Conservation (phyloP, 2,329 filamentous ascomycete species). For the Coniochaeta hoffmannii region DNA sequence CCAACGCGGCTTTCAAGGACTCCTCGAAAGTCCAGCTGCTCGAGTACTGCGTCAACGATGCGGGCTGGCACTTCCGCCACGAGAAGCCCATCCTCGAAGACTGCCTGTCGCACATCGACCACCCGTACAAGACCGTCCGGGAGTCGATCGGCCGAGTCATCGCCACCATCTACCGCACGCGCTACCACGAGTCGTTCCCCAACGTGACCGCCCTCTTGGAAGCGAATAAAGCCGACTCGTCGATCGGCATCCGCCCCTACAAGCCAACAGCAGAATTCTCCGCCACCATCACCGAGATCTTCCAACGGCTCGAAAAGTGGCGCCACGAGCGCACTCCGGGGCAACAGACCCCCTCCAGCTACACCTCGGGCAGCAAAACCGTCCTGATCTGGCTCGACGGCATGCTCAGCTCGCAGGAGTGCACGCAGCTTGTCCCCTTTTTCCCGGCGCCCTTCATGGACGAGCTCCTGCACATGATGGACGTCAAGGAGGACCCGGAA, state of each 20-base stretch:
- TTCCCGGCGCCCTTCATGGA: slow-evolving; percentile 87
- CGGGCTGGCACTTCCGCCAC: slow-evolving; percentile 92
- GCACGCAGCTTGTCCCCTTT: slow-evolving; percentile 82
- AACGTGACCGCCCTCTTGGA: slow-evolving; percentile 69
- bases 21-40: slow-evolving; percentile 91
- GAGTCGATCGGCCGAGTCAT: slow-evolving; percentile 90
- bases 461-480: slow-evolving; percentile 98
- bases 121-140: slow-evolving; percentile 95
- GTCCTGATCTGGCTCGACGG: slow-evolving; percentile 92
- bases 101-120: slow-evolving; percentile 86
- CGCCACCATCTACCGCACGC: slow-evolving; percentile 78
- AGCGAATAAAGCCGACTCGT: slow-evolving; percentile 70
- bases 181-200: slow-evolving; percentile 90
- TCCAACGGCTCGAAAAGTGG: slow-evolving; percentile 78
- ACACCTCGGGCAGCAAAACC: slow-evolving; percentile 94
- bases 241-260: slow-evolving; percentile 80
- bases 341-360: slow-evolving; percentile 87
- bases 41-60: slow-evolving; percentile 78
- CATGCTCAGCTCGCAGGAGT: slow-evolving; percentile 85
- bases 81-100: slow-evolving; percentile 83
- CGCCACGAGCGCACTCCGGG: slow-evolving; percentile 75
- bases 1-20: slow-evolving; percentile 97
- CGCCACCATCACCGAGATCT: slow-evolving; percentile 65
- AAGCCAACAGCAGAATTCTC: slow-evolving; percentile 67
- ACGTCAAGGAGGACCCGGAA: slow-evolving; percentile 96